Evolutionary conservation across 2,329 filamentous ascomycete species (phyloP).

Genomic region (Blastomyces gilchristii): DNA sequence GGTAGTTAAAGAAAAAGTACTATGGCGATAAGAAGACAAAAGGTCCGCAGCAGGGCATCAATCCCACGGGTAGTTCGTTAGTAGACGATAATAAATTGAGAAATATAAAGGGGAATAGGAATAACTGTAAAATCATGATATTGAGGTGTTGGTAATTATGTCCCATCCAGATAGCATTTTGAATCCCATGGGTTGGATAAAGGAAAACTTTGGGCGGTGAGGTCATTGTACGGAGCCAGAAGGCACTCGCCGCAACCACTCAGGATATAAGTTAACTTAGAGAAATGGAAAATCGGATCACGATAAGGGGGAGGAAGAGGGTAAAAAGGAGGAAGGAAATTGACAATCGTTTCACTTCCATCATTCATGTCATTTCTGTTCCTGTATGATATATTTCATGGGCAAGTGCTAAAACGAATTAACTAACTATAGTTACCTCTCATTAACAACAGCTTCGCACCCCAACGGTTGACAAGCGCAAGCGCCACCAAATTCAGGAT

Average conservation of each 20-base stretch:
- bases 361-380: background rate
- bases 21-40: background rate
- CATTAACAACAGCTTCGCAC: no score
- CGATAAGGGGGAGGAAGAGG: no score
- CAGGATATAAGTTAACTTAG: background rate
- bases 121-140: no score
- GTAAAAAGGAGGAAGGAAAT: no score
- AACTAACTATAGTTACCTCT: no score
- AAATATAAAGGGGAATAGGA: no score
- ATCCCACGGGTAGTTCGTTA: background rate
- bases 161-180: no score
- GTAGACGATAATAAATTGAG: background rate
- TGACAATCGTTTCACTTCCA: background rate
- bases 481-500: no score
- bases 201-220: background rate
- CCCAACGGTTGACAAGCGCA: no score
- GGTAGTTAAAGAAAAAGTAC: background rate
- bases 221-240: conserved; percentile 1
- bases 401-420: no score
- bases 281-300: background rate
- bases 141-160: background rate
- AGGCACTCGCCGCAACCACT: background rate
- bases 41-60: background rate
- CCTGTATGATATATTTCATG: background rate
- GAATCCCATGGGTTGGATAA: background rate